Base-by-base conservation (phyloP, 768 basidiomycete species). In the Russula compacta region DNA sequence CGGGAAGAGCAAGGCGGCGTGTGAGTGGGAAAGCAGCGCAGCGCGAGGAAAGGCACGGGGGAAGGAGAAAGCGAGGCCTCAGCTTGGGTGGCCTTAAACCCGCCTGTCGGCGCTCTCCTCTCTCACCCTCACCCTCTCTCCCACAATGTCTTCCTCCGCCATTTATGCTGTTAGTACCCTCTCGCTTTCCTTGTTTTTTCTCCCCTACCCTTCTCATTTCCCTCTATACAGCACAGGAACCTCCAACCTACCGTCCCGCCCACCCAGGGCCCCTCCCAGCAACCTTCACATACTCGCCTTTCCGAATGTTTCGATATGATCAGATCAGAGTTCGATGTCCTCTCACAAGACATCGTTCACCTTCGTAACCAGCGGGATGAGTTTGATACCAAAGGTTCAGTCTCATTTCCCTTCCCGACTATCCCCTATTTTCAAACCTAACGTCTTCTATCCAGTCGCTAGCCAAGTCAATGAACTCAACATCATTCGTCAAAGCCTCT, bases 401-500 rank as follows among this genome's bases (percentile, higher is more conserved):
- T 39, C 19, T 35, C 49, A 49, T 43, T 46, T 49, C 17, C 8
- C 24, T 50, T 62, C n/a, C 33, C 56, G 48, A 29, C 4, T 6
- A 52, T 40, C n/a, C 53, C 43, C 55, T 33, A 10, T 53, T 32
- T 53, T 58, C 29, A 60, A 53, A 40, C 6, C 12, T 6, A 29
- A 29, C 24, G 24, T 35, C 48, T 36, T 49, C 36, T 51, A 39
- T 24, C 1, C 70, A 92, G 91, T 92, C 52, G 80, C 81, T 5
- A 78, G 79, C 32, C 95, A 98, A 73, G 85, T 98, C 64, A 88
- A 85, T 71, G 95, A 98, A 71, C 78, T 98, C 57, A 89, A 87
- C 66, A 84, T 87, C 69, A 93, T 99, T 68, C 83, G 93, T 39
- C 87, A 92, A 69, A 84, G 89, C 2, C 79, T 98, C 11, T 95